Percentiles rank a stretch among this genome's conserved stretches.
Evolutionary conservation across 164 flowering plant genomes (phyloP).

Genomic region (Euptelea pleiosperma): DNA sequence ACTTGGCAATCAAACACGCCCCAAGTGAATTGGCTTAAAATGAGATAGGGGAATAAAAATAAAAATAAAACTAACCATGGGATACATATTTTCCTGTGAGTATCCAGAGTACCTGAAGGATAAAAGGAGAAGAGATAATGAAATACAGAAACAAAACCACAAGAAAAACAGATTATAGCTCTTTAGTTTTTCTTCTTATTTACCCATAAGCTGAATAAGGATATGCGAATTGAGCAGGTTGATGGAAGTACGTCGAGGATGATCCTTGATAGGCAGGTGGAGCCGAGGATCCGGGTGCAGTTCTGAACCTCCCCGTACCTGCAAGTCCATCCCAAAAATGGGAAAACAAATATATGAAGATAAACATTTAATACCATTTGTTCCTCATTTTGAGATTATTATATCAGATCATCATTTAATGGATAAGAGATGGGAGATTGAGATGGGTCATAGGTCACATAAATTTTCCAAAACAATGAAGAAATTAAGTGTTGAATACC

Average conservation of each 20-base stretch:
- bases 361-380: background rate
- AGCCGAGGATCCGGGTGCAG: conserved; percentile 29
- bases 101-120: conserved; percentile 48
- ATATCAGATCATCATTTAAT: background rate
- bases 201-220: conserved; percentile 66
- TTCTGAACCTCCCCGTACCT: conserved; percentile 50
- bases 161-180: background rate
- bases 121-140: conserved; percentile 2
- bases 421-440: background rate
- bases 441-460: background rate
- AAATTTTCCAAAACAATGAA: background rate
- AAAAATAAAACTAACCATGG: conserved; percentile 41
- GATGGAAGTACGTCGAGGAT: conserved; percentile 41
- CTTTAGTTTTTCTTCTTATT: conserved; percentile 3
- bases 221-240: conserved; percentile 45
- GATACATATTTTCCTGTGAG: conserved; percentile 54
- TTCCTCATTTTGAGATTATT: background rate
- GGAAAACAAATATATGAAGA: background rate
- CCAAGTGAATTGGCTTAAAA: background rate
- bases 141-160: background rate
- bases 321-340: conserved; percentile 5
- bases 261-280: conserved; percentile 38
- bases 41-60: background rate
- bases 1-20: too few species aligned
- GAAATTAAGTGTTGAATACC: background rate